Conservation (phyloP, 768 basidiomycete genomes). For the Cantharellus cinnabarinus region DNA sequence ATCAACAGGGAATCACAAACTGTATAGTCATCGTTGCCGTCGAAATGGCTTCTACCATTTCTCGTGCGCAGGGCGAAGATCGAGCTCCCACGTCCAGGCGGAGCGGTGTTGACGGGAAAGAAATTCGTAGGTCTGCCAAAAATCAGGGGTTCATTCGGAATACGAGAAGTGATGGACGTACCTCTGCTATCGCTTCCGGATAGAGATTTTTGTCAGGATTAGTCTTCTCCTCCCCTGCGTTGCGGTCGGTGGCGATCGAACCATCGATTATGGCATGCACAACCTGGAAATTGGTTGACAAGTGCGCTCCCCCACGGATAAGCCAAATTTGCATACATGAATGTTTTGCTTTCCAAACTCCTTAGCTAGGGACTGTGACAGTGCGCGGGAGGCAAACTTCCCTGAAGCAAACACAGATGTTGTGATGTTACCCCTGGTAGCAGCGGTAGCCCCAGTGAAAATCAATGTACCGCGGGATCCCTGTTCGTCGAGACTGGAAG, state of each 20-base stretch:
- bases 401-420: conserved; percentile 46
- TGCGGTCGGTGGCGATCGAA: conserved; percentile 22
- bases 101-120: conserved; percentile 9
- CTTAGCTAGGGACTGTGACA: conserved; percentile 53
- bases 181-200: conserved; percentile 52
- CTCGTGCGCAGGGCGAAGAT: conserved; percentile 9
- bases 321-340: conserved; percentile 24
- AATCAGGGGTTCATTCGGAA: neutral
- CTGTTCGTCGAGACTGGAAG: conserved; percentile 13
- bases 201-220: conserved; percentile 30
- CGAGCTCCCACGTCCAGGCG: conserved; percentile 12
- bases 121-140: conserved; percentile 3
- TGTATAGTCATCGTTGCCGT: no score
- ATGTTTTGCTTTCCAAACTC: conserved; percentile 59
- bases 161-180: conserved; percentile 11
- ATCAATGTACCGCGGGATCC: conserved; percentile 44
- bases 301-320: neutral
- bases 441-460: conserved; percentile 57
- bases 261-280: conserved; percentile 33
- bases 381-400: conserved; percentile 39
- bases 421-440: conserved; percentile 35
- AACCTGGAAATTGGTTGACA: conserved; percentile 6
- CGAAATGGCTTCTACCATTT: conserved; percentile 6
- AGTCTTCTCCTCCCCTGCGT: conserved; percentile 21
- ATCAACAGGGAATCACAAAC: no score